phyloP scores from a whole-genome alignment of 306 rosid genomes.

The Begonia peltatifolia region DNA sequence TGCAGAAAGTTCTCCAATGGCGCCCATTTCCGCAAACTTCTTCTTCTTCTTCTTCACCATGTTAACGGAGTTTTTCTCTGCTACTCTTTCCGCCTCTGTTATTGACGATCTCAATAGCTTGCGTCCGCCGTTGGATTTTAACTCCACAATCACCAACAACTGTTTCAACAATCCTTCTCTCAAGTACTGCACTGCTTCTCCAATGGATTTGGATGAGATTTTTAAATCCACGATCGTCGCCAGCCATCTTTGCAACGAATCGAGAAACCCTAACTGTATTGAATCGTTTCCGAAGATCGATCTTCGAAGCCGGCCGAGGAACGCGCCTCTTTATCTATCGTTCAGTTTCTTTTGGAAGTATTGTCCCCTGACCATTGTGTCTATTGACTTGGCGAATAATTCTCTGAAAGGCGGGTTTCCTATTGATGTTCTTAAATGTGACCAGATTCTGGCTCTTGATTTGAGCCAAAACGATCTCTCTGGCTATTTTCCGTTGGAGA shows the following conservation, averaged over 20 bases:
- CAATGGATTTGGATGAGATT: constrained; percentile 37
- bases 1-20: constrained; percentile 18
- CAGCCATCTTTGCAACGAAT: constrained; percentile 62
- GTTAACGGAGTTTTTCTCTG: constrained; percentile 4
- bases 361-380: constrained; percentile 36
- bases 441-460: constrained; percentile 49
- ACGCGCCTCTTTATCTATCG: constrained; percentile 47
- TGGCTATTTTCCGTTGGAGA: constrained; percentile 41
- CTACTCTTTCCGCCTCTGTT: constrained; percentile 29
- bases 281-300: constrained; percentile 58
- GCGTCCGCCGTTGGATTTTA: constrained; percentile 44
- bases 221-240: constrained; percentile 61
- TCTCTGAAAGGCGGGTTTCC: constrained; percentile 49
- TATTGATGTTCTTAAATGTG: constrained; percentile 34
- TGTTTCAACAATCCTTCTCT: constrained; percentile 48
- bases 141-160: constrained; percentile 41
- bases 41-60: constrained; percentile 10
- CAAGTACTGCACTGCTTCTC: constrained; percentile 46
- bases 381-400: constrained; percentile 48
- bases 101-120: constrained; percentile 49
- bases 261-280: constrained; percentile 43
- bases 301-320: constrained; percentile 36
- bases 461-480: constrained; percentile 36
- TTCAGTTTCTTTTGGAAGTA: constrained; percentile 68
- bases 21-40: constrained; percentile 23